Conservation (phyloP, 1,284 basidiomycete genomes). For the Mycosarcoma maydis region DNA sequence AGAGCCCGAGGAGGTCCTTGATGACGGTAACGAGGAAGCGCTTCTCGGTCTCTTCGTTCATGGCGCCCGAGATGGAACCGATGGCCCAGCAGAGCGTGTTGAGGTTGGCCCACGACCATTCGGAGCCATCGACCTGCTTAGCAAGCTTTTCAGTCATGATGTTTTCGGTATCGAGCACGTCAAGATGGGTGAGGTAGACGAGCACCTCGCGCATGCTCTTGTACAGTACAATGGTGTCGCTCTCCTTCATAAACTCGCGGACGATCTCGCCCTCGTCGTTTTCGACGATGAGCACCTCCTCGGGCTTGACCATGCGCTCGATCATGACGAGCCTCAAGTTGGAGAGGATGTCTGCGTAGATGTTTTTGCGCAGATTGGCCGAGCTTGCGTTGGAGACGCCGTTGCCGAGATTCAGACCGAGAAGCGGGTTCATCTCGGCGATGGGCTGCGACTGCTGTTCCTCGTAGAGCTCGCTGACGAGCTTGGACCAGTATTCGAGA, state of each 20-base stretch:
- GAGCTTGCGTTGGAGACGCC: conserved; percentile 41
- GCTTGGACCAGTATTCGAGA: conserved; percentile 97
- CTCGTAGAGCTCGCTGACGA: conserved; percentile 95
- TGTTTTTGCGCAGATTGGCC: conserved; percentile 81
- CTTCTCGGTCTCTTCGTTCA: conserved; percentile 99
- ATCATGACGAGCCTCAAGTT: conserved; percentile 96
- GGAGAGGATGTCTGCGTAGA: conserved; percentile 86
- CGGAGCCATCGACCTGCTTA: conserved; percentile 95
- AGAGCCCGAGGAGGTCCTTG: conserved; percentile 94
- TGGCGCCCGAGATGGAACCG: conserved; percentile 97
- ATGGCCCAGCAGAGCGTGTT: conserved; percentile 99
- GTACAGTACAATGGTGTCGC: conserved; percentile 97
- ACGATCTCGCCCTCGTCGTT: conserved; percentile 99
- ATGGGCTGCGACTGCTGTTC: conserved; percentile 93
- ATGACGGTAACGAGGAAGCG: conserved; percentile 99
- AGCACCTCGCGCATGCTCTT: conserved; percentile 98
- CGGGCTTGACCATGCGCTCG: conserved; percentile 99
- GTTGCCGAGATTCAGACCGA: conserved; percentile 78
- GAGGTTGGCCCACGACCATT: conserved; percentile 99
- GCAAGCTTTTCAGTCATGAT: conserved; percentile 88
- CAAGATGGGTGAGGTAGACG: conserved; percentile 91
- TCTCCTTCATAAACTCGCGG: conserved; percentile 99
- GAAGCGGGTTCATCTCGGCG: conserved; percentile 89
- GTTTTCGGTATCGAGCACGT: conserved; percentile 93
- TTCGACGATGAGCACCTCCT: conserved; percentile 94